A percentile compares a stretch with the other conserved stretches of the same genome.
Evolutionary conservation across 2,329 filamentous ascomycete species (phyloP).

Genomic region (Hymenoscyphus infarciens): DNA sequence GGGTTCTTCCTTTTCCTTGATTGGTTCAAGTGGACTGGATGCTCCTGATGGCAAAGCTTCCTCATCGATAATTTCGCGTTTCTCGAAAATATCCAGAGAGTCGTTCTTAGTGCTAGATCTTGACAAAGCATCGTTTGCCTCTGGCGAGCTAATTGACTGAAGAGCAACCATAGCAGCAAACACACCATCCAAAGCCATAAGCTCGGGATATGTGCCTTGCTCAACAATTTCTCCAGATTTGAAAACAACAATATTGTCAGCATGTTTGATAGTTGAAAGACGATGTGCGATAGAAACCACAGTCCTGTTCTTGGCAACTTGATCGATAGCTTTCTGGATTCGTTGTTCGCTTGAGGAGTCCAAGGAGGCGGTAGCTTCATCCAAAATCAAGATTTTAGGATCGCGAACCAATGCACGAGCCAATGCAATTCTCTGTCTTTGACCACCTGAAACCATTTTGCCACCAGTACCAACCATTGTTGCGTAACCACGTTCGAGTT

Average conservation of each 20-base stretch:
- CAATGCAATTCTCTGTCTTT: conserved; percentile 49
- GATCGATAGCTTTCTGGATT: conserved; percentile 79
- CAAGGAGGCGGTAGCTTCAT: conserved; percentile 60
- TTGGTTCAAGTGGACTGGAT: neutral
- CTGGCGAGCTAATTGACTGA: neutral
- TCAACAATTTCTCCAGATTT: conserved; percentile 75
- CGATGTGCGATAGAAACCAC: conserved; percentile 93
- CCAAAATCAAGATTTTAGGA: conserved; percentile 54
- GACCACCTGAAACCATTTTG: conserved; percentile 2
- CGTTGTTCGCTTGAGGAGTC: conserved; percentile 87
- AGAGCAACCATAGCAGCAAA: conserved; percentile 41
- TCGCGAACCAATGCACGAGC: conserved; percentile 54
- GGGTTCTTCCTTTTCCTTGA: neutral
- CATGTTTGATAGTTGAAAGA: conserved; percentile 84
- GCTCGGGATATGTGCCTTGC: conserved; percentile 77
- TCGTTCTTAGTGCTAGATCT: neutral
- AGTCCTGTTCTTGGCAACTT: conserved; percentile 76
- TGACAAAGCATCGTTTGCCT: neutral
- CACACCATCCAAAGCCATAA: conserved; percentile 62
- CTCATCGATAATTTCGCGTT: neutral
- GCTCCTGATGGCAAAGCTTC: neutral
- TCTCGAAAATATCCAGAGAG: neutral
- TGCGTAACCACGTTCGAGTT: conserved; percentile 32
- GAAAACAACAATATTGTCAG: conserved; percentile 94
- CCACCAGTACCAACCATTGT: conserved; percentile 7